phyloP scores from a whole-genome alignment of 73 alveolate species.

The Paraurostyla sp. region DNA sequence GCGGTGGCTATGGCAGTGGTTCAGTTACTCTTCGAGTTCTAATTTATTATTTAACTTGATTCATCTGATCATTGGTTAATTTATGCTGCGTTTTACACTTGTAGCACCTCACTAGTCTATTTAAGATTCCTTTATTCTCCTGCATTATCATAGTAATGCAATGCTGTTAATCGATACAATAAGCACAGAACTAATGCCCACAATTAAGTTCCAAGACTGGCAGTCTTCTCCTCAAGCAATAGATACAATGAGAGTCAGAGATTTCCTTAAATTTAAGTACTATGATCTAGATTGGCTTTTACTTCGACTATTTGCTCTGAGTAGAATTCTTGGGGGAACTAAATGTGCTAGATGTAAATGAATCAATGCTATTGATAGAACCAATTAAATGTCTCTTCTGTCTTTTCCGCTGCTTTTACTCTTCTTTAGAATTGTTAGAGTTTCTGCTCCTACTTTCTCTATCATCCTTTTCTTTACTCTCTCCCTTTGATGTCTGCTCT shows the following conservation, averaged over 20 bases:
- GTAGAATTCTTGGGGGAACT: not conserved
- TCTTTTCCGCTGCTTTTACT: not conserved
- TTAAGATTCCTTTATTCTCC: slow-evolving; percentile 39
- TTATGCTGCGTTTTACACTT: slow-evolving; percentile 7
- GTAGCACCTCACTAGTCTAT: slow-evolving; percentile 34
- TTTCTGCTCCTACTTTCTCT: not conserved
- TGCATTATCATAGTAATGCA: slow-evolving; percentile 30
- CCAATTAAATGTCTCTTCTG: not conserved
- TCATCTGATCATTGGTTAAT: not conserved
- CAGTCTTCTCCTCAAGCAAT: slow-evolving; percentile 36
- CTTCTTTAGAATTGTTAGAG: not conserved
- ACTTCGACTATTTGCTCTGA: not conserved
- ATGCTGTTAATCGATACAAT: slow-evolving; percentile 24
- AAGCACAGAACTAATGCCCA: slow-evolving; percentile 55
- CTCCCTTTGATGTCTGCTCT: no score
- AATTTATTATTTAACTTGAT: not conserved
- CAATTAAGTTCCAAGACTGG: not conserved
- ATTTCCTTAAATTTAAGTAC: slow-evolving; percentile 15
- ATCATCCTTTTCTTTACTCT: no score
- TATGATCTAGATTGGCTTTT: not conserved
- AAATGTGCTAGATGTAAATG: not conserved
- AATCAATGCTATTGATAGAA: slow-evolving; percentile 14
- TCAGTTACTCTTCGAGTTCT: not conserved
- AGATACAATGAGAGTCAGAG: slow-evolving; percentile 3
- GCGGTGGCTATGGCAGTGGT: slow-evolving; percentile 60